Evolutionary conservation across 2,329 filamentous ascomycete genomes (phyloP), one percentile per base, ranked within the genome.

Genomic region (Didymella keratinophila): DNA sequence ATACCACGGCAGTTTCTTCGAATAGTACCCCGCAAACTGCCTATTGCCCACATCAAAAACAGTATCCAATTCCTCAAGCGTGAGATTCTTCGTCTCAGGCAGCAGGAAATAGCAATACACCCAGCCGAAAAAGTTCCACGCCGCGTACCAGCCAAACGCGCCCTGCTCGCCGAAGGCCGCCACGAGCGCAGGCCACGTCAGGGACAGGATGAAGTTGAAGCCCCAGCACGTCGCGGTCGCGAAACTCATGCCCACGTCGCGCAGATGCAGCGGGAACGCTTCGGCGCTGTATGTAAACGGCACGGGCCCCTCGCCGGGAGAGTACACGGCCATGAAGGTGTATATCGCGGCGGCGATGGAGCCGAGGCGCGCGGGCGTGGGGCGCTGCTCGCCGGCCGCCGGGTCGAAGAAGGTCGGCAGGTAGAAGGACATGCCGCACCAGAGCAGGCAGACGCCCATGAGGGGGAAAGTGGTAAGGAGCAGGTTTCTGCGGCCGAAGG

Each of bases 121-220:
- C 77, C 82, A 85, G 3, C 82, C 82, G 21, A 84, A 74, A n/a
- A 85, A 61, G 68, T 84, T 85, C 78, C 83, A 82, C 0, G 75
- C 81, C 0, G 83, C 84, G 63, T 86, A 86, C 79, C 83, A 86
- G 9, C 79, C 79, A 62, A 86, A 85, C 0, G 80, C 84, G 2
- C 83, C 84, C 21, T 82, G 80, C 0, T 78, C 74, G 0, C 77
- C 81, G 63, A 85, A 85, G 0, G 81, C 78, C 0, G 71, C 71
- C 3, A 78, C 72, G 6, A 86, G 68, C 0, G 79, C 78, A 0
- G 84, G 84, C 82, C 83, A 86, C 1, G 83, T 84, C 14, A 85
- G 78, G 0, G 79, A 79, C 1, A 84, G 75, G 16, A 83, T 71
- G 60, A 81, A 82, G 69, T 86, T 86, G 77, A 86, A 86, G 56